Percentiles rank a stretch among this genome's conserved stretches.
phyloP scores from a whole-genome alignment of 768 basidiomycete genomes.

The Tulasnella sp. region DNA sequence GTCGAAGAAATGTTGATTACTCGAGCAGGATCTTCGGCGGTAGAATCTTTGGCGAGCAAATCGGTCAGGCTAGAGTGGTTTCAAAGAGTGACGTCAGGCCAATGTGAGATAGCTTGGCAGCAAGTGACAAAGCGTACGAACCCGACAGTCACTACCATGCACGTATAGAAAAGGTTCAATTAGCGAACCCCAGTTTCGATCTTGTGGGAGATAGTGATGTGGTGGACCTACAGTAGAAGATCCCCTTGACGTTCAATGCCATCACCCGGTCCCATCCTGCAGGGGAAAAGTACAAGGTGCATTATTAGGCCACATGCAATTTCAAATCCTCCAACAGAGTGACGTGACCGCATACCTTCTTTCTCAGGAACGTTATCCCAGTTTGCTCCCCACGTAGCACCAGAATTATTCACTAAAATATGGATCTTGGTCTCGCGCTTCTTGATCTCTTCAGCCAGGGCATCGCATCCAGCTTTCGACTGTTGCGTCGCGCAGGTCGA shows the following conservation, averaged over 20 bases:
- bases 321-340: background rate
- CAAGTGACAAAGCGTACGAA: background rate
- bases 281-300: too few relatives aligned
- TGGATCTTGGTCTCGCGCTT: slow-evolving; percentile 73
- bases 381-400: slow-evolving; percentile 75
- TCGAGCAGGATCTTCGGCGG: slow-evolving; percentile 64
- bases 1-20: slow-evolving; percentile 85
- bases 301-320: too few relatives aligned
- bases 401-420: slow-evolving; percentile 83
- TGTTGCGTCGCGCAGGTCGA: slow-evolving; percentile 41
- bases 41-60: slow-evolving; percentile 67
- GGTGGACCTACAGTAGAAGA: slow-evolving; percentile 69
- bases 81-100: background rate
- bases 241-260: slow-evolving; percentile 81
- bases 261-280: slow-evolving; percentile 84
- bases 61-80: slow-evolving; percentile 54
- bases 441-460: slow-evolving; percentile 67
- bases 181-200: slow-evolving; percentile 46
- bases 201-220: background rate
- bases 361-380: slow-evolving; percentile 74
- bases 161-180: background rate
- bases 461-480: slow-evolving; percentile 80
- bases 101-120: background rate
- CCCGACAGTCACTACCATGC: background rate
- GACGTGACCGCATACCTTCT: slow-evolving; percentile 43